These are phyloP conservation scores for Chamaenerion angustifolium DNA, from an alignment of 345 rosid genomes.

Conservation along the genomic window DNA sequence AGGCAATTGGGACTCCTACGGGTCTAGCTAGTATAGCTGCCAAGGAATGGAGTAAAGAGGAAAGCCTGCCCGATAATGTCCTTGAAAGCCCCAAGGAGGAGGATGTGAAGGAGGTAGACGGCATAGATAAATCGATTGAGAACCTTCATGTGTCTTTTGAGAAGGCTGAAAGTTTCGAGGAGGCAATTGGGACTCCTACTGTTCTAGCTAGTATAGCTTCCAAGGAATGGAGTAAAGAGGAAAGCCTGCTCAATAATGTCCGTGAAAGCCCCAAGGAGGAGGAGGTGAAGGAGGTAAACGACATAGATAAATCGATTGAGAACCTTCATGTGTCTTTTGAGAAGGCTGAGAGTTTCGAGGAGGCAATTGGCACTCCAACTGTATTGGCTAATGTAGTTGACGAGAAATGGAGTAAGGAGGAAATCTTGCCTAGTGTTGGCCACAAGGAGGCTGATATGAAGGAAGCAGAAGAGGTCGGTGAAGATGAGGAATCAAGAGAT, in stretches of 20 bases:
- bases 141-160: not conserved
- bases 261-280: no score
- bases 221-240: no score
- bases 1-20: conserved; percentile 26
- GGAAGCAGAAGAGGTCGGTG: conserved; percentile 9
- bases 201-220: no score
- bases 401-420: conserved; percentile 29
- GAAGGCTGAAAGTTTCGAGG: not conserved
- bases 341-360: conserved; percentile 41
- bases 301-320: no score
- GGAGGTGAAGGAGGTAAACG: no score
- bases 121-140: not conserved
- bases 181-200: not conserved
- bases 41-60: conserved; percentile 28
- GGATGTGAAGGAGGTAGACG: conserved; percentile 9
- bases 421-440: conserved; percentile 1
- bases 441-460: conserved; percentile 9
- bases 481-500: not conserved
- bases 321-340: no score
- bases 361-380: conserved; percentile 27
- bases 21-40: conserved; percentile 21
- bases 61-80: conserved; percentile 1
- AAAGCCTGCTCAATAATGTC: no score
- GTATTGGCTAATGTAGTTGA: conserved; percentile 21
- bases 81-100: conserved; percentile 7